Percentiles rank a stretch among this genome's conserved stretches.
These are phyloP conservation scores for Cutaneotrichosporon sp. DNA, from an alignment of 1,284 basidiomycete genomes.

Conservation along the genomic window DNA sequence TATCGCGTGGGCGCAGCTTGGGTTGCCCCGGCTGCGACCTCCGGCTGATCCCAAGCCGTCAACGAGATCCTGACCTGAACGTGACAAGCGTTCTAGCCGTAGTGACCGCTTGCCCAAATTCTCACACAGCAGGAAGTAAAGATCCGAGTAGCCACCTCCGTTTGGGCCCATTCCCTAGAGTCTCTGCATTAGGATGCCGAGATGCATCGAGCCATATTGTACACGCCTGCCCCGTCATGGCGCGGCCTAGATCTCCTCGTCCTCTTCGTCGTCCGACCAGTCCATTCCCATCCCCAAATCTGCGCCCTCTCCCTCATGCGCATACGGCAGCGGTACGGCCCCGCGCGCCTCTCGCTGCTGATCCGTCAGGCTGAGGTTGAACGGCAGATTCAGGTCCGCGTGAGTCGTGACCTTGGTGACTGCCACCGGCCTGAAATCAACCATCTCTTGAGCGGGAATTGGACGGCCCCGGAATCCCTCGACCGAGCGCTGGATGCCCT, in stretches of 20 bases:
- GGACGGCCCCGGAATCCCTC: conserved; percentile 22
- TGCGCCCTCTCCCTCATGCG: conserved; percentile 65
- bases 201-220: background rate
- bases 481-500: conserved; percentile 44
- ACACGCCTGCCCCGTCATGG: background rate
- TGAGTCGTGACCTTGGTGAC: conserved; percentile 55
- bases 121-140: background rate
- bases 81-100: too few species aligned
- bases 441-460: conserved; percentile 16
- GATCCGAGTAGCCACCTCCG: too few species aligned
- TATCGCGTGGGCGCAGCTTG: background rate
- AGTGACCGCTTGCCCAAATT: background rate
- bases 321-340: conserved; percentile 80
- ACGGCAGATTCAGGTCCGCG: conserved; percentile 60
- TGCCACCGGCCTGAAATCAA: conserved; percentile 14
- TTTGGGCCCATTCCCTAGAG: background rate
- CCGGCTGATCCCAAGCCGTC: too few species aligned
- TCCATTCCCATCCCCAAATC: conserved; percentile 32
- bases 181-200: background rate
- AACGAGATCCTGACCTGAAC: too few species aligned
- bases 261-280: conserved; percentile 45
- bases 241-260: conserved; percentile 38
- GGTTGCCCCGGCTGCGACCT: background rate
- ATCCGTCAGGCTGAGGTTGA: conserved; percentile 80
- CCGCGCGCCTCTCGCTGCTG: conserved; percentile 76